Conservation (phyloP, 768 basidiomycete species). For the Phaffia tasmanica region DNA sequence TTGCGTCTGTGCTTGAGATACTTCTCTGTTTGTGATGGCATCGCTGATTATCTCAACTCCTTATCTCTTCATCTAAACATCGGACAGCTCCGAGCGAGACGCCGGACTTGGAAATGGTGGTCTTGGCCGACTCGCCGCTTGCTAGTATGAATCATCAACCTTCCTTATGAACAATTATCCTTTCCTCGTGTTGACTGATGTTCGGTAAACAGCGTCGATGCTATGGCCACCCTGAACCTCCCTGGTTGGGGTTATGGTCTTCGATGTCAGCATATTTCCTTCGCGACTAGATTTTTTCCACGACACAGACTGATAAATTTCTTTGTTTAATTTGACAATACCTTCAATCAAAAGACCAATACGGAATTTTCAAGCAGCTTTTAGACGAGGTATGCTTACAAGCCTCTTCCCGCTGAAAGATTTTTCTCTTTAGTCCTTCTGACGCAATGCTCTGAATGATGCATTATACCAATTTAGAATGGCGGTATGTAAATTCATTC, state of each 20-base stretch:
- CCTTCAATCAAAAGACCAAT: too few species aligned
- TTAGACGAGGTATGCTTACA: constrained; percentile 42
- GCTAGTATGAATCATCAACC: constrained; percentile 74
- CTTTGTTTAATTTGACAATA: too few species aligned
- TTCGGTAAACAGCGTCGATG: too few species aligned
- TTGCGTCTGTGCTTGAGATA: too few species aligned
- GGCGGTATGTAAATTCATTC: too few species aligned
- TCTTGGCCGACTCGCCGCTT: constrained; percentile 88
- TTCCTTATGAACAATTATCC: constrained; percentile 4
- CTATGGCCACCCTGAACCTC: constrained; percentile 75
- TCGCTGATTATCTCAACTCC: too few species aligned
- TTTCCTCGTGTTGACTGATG: constrained; percentile 21
- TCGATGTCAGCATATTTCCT: constrained; percentile 48
- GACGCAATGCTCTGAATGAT: neutral
- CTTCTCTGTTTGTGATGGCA: too few species aligned
- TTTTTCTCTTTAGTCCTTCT: neutral
- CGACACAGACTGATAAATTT: too few species aligned
- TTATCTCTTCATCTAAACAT: too few species aligned
- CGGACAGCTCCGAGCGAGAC: constrained; percentile 77
- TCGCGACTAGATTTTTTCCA: too few species aligned
- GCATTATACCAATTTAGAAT: too few species aligned
- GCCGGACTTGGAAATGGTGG: constrained; percentile 70
- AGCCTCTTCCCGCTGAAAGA: neutral
- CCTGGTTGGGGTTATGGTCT: constrained; percentile 94
- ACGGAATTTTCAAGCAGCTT: constrained; percentile 90